These are phyloP conservation scores for Flammula alnicola DNA, from an alignment of 1,284 basidiomycete genomes.

Conservation along the genomic window DNA sequence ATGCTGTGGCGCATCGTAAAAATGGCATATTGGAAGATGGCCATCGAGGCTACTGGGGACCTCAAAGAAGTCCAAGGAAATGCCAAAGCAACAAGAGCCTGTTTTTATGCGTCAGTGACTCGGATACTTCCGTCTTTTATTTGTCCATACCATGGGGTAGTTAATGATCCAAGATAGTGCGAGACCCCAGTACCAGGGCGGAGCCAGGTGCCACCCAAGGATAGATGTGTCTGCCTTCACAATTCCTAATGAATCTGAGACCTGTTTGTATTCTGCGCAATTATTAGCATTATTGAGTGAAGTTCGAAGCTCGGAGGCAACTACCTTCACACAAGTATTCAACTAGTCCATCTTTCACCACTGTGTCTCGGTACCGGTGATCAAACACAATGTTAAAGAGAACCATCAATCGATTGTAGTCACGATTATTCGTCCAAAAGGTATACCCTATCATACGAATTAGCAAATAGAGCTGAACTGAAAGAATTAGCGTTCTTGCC, in stretches of 20 bases:
- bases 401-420: constrained; percentile 40
- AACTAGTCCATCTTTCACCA: constrained; percentile 41
- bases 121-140: constrained; percentile 1
- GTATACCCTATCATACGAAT: constrained; percentile 37
- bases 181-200: constrained; percentile 42
- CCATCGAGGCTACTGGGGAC: constrained; percentile 25
- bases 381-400: constrained; percentile 44
- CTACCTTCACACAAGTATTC: constrained; percentile 36
- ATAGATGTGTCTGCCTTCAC: constrained; percentile 36
- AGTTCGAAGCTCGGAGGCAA: not conserved
- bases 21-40: constrained; percentile 34
- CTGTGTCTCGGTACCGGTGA: constrained; percentile 35
- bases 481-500: constrained; percentile 33
- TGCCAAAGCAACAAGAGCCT: constrained; percentile 32
- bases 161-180: constrained; percentile 28
- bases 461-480: not conserved
- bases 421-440: constrained; percentile 43
- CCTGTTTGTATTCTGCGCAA: constrained; percentile 39
- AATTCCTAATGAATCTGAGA: constrained; percentile 34
- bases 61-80: constrained; percentile 22
- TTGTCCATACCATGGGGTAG: constrained; percentile 30
- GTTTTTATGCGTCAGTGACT: not conserved
- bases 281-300: not conserved
- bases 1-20: constrained; percentile 26
- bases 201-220: constrained; percentile 28